Percentiles rank a stretch among this genome's conserved stretches.
These are phyloP conservation scores for Trametes hirsuta DNA, from an alignment of 1,284 basidiomycete genomes.

Conservation along the genomic window DNA sequence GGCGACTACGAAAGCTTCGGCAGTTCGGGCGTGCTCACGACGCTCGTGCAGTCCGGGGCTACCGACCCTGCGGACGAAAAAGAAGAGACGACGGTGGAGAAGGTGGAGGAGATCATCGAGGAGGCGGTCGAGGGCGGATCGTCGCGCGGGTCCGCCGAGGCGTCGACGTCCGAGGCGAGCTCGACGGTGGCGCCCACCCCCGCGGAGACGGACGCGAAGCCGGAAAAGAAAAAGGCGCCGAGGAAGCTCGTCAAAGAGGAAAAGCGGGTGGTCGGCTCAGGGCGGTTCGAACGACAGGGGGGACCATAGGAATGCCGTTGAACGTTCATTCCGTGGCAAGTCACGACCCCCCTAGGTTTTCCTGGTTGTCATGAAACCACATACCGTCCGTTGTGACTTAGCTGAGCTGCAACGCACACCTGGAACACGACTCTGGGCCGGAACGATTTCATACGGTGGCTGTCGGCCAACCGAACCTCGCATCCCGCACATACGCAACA, in stretches of 20 bases:
- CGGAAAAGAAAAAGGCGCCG: constrained; percentile 63
- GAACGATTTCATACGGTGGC: no score
- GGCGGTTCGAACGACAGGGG: no score
- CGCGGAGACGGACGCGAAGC: constrained; percentile 43
- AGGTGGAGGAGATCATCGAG: constrained; percentile 30
- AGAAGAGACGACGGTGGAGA: constrained; percentile 28
- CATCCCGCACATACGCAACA: no score
- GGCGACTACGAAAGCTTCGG: constrained; percentile 74
- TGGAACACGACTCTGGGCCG: no score
- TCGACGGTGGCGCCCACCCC: constrained; percentile 47
- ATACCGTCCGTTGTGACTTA: no score
- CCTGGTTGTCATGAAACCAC: no score
- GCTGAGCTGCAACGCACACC: no score
- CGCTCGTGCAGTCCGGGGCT: constrained; percentile 68
- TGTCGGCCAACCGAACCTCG: no score
- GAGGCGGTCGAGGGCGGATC: constrained; percentile 7
- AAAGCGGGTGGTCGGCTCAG: constrained; percentile 83
- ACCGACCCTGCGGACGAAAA: constrained; percentile 44
- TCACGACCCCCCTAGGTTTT: no score
- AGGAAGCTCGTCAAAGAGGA: constrained; percentile 92
- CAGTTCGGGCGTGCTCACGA: constrained; percentile 63
- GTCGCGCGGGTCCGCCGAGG: constrained; percentile 34
- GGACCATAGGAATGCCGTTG: no score
- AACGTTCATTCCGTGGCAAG: no score
- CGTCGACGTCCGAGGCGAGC: constrained; percentile 49